phyloP scores from a whole-genome alignment of 495 filamentous ascomycete species.

The Neurospora sp. region DNA sequence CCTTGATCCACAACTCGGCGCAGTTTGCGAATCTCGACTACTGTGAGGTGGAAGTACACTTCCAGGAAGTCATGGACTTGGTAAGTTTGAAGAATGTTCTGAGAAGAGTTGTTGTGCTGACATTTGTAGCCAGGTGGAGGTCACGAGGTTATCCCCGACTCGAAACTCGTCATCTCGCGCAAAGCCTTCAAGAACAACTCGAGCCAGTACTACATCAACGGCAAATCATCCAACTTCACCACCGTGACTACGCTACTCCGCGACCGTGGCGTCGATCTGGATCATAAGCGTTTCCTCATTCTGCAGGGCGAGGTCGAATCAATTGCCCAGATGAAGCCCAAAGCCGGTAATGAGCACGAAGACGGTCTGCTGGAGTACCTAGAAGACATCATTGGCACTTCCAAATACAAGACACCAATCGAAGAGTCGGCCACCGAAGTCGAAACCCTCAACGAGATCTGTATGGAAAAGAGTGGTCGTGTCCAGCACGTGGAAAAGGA shows the following conservation, averaged over 20 bases:
- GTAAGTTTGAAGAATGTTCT: background rate
- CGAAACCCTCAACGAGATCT: conserved; percentile 87
- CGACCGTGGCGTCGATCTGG: conserved; percentile 82
- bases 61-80: conserved; percentile 85
- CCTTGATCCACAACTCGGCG: conserved; percentile 92
- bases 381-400: conserved; percentile 97
- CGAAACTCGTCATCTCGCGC: conserved; percentile 76
- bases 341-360: conserved; percentile 87
- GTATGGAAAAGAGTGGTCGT: conserved; percentile 82
- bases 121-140: conserved; percentile 47
- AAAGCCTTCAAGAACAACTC: conserved; percentile 95
- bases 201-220: conserved; percentile 96
- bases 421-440: conserved; percentile 85
- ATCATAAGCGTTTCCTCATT: conserved; percentile 97
- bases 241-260: conserved; percentile 80
- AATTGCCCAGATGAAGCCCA: conserved; percentile 98
- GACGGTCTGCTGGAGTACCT: conserved; percentile 94
- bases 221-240: conserved; percentile 78
- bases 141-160: conserved; percentile 66
- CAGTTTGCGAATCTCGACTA: conserved; percentile 70
- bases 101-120: background rate
- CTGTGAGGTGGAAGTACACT: conserved; percentile 94
- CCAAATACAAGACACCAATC: conserved; percentile 93
- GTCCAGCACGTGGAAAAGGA: conserved; percentile 99
- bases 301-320: conserved; percentile 97